Percentiles rank a stretch among this genome's conserved stretches.
These are phyloP conservation scores for Extremus antarcticus DNA, from an alignment of 495 filamentous ascomycete genomes.

Conservation along the genomic window DNA sequence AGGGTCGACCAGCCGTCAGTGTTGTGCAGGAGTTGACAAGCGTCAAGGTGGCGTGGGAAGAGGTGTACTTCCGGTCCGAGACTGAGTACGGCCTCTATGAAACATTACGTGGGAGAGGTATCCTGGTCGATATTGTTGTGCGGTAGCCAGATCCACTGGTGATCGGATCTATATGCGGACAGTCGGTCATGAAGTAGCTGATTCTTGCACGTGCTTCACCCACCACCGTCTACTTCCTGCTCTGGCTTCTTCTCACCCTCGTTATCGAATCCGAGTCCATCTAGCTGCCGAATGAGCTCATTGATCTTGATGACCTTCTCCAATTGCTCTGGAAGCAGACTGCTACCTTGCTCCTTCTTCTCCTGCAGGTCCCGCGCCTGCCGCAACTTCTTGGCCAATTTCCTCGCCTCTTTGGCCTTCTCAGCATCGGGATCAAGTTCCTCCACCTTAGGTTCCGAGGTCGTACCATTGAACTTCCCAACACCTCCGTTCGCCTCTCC, in stretches of 20 bases:
- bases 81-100: constrained; percentile 9
- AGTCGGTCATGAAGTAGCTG: neutral
- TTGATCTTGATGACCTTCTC: constrained; percentile 96
- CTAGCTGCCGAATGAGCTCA: constrained; percentile 81
- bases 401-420: constrained; percentile 84
- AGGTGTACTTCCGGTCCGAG: constrained; percentile 7
- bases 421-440: constrained; percentile 57
- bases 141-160: neutral
- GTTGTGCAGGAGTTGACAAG: neutral
- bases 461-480: constrained; percentile 22
- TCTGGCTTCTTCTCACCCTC: constrained; percentile 46
- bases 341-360: constrained; percentile 79
- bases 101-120: constrained; percentile 1
- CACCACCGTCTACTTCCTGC: neutral
- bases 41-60: constrained; percentile 5
- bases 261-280: constrained; percentile 70
- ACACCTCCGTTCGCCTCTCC: constrained; percentile 29
- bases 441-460: constrained; percentile 7
- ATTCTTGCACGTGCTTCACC: neutral
- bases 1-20: neutral
- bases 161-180: too few species aligned
- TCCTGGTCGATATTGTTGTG: neutral
- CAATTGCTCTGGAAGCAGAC: constrained; percentile 83
- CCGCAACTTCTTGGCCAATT: constrained; percentile 88
- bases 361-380: constrained; percentile 83